Conservation (phyloP, 495 filamentous ascomycete species). For the Neurospora sp. region DNA sequence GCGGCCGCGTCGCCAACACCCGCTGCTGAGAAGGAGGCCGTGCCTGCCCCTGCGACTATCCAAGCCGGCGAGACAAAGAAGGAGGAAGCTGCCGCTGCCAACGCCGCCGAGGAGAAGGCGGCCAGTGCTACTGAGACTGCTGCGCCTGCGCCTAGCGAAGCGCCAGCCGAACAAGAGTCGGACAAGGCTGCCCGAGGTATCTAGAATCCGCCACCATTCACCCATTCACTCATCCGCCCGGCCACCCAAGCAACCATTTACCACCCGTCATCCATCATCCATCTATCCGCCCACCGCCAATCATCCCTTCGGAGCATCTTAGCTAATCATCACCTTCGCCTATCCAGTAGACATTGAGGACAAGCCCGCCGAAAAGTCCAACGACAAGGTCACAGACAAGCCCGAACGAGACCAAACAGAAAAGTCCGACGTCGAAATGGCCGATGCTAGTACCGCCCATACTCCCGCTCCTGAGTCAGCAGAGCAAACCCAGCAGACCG, state of each 20-base stretch:
- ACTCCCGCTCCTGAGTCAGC: constrained; percentile 19
- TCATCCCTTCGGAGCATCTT: not conserved
- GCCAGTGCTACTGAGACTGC: constrained; percentile 1
- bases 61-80: constrained; percentile 6
- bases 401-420: constrained; percentile 5
- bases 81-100: constrained; percentile 6
- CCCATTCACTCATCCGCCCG: not conserved
- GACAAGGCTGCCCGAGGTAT: constrained; percentile 15
- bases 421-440: constrained; percentile 29
- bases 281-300: not conserved
- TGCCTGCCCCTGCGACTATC: constrained; percentile 8
- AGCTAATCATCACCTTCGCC: constrained; percentile 11
- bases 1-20: constrained; percentile 7
- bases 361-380: constrained; percentile 3
- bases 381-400: constrained; percentile 19
- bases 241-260: not conserved
- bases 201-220: not conserved
- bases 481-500: constrained; percentile 16
- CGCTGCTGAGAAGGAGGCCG: constrained; percentile 7
- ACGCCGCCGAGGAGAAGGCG: constrained; percentile 2
- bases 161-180: constrained; percentile 6
- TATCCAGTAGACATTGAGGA: not conserved
- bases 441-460: constrained; percentile 18
- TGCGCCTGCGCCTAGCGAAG: constrained; percentile 8
- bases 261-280: not conserved